phyloP scores from a whole-genome alignment of 192 early-diverging fungal species.

The Coemansia sp. region DNA sequence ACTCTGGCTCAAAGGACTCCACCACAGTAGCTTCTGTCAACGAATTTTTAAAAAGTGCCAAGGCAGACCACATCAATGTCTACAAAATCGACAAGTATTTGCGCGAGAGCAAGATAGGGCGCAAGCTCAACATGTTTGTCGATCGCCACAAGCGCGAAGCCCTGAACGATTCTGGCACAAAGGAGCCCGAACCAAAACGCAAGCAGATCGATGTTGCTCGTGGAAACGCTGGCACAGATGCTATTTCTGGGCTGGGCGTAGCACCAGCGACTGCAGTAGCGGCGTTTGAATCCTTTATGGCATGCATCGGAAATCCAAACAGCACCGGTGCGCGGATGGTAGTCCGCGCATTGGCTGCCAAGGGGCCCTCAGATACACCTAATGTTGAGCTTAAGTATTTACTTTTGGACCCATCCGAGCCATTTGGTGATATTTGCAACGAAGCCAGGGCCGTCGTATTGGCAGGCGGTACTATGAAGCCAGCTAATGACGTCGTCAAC shows the following conservation, averaged over 20 bases:
- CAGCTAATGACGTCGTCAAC: slow-evolving; percentile 55
- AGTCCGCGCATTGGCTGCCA: slow-evolving; percentile 1
- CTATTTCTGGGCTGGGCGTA: neutral
- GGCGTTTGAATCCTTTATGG: slow-evolving; percentile 36
- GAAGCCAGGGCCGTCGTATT: slow-evolving; percentile 81
- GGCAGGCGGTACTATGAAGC: slow-evolving; percentile 93
- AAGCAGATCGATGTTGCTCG: too few species aligned
- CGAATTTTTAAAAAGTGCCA: slow-evolving; percentile 65
- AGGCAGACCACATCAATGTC: slow-evolving; percentile 78
- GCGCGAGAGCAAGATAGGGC: slow-evolving; percentile 62
- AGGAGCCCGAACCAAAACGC: neutral
- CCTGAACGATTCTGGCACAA: neutral
- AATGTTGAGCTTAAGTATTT: slow-evolving; percentile 69
- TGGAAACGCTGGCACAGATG: neutral
- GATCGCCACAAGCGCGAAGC: slow-evolving; percentile 2
- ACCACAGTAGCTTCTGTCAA: slow-evolving; percentile 52
- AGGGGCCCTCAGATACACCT: neutral
- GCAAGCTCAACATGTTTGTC: slow-evolving; percentile 50
- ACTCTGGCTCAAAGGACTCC: neutral
- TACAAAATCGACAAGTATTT: slow-evolving; percentile 73
- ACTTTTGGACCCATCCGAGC: slow-evolving; percentile 77
- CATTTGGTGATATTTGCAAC: slow-evolving; percentile 70
- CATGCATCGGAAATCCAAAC: slow-evolving; percentile 29
- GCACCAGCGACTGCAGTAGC: slow-evolving; percentile 31
- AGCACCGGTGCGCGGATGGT: slow-evolving; percentile 26